phyloP scores from a whole-genome alignment of 371 early-diverging fungal species.

The Mortierella sp. region DNA sequence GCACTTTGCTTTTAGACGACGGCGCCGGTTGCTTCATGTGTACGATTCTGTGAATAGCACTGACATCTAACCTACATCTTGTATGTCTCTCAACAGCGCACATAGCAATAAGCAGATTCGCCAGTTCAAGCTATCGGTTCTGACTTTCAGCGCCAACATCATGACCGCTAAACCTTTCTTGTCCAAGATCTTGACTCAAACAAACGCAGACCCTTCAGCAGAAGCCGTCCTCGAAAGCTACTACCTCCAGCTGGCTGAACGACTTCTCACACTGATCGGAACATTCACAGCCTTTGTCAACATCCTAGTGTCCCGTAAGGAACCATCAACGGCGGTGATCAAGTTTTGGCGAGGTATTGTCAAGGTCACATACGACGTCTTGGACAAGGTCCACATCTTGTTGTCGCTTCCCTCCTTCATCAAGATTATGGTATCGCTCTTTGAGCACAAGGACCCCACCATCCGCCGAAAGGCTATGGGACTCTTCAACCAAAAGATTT shows the following conservation, averaged over 20 bases:
- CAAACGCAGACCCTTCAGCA: constrained; percentile 55
- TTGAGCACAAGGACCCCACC: constrained; percentile 71
- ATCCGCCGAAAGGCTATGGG: constrained; percentile 86
- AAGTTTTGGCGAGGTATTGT: constrained; percentile 72
- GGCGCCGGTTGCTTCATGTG: too few relatives aligned
- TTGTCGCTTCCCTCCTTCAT: constrained; percentile 81
- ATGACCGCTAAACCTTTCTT: constrained; percentile 74
- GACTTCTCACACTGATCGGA: constrained; percentile 64
- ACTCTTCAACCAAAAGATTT: constrained; percentile 78
- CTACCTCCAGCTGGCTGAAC: constrained; percentile 63
- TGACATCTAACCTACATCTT: constrained; percentile 1
- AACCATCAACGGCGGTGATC: constrained; percentile 45
- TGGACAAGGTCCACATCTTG: constrained; percentile 80
- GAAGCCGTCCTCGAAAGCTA: constrained; percentile 59
- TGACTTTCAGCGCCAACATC: constrained; percentile 75
- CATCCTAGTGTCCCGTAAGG: constrained; percentile 54
- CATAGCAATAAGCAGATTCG: constrained; percentile 76
- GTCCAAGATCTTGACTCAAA: constrained; percentile 61
- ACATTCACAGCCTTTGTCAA: constrained; percentile 63
- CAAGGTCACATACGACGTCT: constrained; percentile 74
- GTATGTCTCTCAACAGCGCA: not conserved
- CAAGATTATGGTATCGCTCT: constrained; percentile 71
- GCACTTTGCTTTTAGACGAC: not conserved
- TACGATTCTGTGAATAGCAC: too few relatives aligned
- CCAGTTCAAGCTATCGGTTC: constrained; percentile 78